A percentile compares a stretch with the other conserved stretches of the same genome.
These are phyloP conservation scores for Ustilago crameri DNA, from an alignment of 1,284 basidiomycete species.

Conservation along the genomic window DNA sequence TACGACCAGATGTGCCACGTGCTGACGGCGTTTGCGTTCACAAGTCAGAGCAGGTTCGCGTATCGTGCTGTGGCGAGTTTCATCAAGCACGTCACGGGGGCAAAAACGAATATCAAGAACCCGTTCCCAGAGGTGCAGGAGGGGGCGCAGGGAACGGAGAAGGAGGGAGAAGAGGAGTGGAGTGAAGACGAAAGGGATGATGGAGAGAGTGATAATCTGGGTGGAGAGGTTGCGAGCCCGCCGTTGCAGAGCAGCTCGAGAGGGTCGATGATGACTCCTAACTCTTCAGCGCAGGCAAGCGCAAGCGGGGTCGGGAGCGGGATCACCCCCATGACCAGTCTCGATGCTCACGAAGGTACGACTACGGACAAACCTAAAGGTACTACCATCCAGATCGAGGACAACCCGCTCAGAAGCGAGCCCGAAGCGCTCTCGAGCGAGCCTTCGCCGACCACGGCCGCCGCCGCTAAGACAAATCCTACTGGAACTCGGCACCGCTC, in stretches of 20 bases:
- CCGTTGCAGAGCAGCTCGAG: slow-evolving; percentile 18
- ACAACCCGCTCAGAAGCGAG: too few relatives aligned
- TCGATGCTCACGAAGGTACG: neutral
- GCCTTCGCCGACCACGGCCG: neutral
- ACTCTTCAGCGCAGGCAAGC: slow-evolving; percentile 5
- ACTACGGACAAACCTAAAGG: too few relatives aligned
- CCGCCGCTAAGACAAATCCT: neutral
- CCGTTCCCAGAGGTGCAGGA: slow-evolving; percentile 49
- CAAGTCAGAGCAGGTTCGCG: slow-evolving; percentile 68
- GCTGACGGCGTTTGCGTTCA: slow-evolving; percentile 69
- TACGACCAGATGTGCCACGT: slow-evolving; percentile 71
- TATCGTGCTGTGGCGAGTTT: slow-evolving; percentile 69
- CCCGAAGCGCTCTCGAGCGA: too few relatives aligned
- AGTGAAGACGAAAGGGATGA: slow-evolving; percentile 7
- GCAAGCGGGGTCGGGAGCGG: neutral
- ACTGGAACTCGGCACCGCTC: slow-evolving; percentile 15
- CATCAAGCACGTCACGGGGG: slow-evolving; percentile 66
- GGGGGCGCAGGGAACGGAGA: slow-evolving; percentile 11
- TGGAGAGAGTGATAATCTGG: slow-evolving; percentile 29
- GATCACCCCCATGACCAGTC: slow-evolving; percentile 1
- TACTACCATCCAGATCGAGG: too few relatives aligned
- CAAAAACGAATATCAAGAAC: slow-evolving; percentile 54
- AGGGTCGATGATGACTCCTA: slow-evolving; percentile 8
- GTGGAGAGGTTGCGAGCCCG: slow-evolving; percentile 28
- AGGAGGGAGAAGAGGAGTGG: slow-evolving; percentile 5